A percentile compares a stretch with the other conserved stretches of the same genome.
Conservation (phyloP, 768 basidiomycete species). For the Termitomyces sp. region DNA sequence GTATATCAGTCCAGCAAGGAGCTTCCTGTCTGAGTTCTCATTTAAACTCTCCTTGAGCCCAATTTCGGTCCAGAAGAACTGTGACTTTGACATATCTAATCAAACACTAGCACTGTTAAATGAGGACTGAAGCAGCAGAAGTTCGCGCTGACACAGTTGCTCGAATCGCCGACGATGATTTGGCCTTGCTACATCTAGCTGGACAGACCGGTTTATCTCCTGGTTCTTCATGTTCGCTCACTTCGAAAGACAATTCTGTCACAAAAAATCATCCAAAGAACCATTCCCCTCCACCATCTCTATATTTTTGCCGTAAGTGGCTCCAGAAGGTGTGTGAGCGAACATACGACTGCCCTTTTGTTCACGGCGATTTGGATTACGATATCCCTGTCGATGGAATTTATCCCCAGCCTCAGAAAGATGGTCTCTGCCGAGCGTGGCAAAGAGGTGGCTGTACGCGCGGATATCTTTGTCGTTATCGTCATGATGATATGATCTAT, state of each 20-base stretch:
- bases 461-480: slow-evolving; percentile 9
- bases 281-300: slow-evolving; percentile 9
- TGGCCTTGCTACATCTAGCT: too few species aligned
- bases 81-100: too few species aligned
- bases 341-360: slow-evolving; percentile 19
- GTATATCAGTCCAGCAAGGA: too few species aligned
- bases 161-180: too few species aligned
- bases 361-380: slow-evolving; percentile 18
- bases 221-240: slow-evolving; percentile 11
- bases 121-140: too few species aligned
- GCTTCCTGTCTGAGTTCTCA: too few species aligned
- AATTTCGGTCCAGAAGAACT: too few species aligned
- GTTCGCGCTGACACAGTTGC: too few species aligned
- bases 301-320: slow-evolving; percentile 14
- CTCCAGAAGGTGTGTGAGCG: slow-evolving; percentile 22
- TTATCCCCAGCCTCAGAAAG: slow-evolving; percentile 6
- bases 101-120: too few species aligned
- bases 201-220: slow-evolving; percentile 9
- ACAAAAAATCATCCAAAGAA: neutral
- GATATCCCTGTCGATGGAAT: slow-evolving; percentile 12
- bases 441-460: neutral
- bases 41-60: too few species aligned
- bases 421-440: neutral
- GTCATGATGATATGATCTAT: slow-evolving; percentile 12
- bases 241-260: slow-evolving; percentile 1